Percentiles rank a stretch among this genome's conserved stretches.
These are phyloP conservation scores for Nematocida sp. DNA, from an alignment of 371 early-diverging fungal species.

Conservation along the genomic window DNA sequence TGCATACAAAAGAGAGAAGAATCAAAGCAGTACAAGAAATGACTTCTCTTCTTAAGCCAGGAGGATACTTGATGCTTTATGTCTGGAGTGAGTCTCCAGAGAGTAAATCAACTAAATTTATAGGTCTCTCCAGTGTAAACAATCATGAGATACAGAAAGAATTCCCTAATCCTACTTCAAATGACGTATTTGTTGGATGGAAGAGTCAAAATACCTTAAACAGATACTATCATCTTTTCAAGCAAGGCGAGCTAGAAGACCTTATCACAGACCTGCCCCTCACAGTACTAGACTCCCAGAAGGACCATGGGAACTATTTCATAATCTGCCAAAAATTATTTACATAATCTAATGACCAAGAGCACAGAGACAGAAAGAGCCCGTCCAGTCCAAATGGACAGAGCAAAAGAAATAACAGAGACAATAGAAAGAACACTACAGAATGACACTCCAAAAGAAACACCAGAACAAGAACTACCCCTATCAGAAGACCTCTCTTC, in stretches of 20 bases:
- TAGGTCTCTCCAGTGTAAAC: constrained; percentile 13
- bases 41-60: constrained; percentile 37
- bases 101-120: constrained; percentile 54
- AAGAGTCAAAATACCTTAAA: constrained; percentile 44
- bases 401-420: not conserved
- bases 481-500: constrained; percentile 4
- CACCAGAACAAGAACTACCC: not conserved
- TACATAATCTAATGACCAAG: not conserved
- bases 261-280: not conserved
- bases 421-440: not conserved
- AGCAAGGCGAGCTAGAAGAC: constrained; percentile 35
- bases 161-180: not conserved
- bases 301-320: constrained; percentile 49
- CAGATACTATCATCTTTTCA: constrained; percentile 62
- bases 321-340: constrained; percentile 17
- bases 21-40: constrained; percentile 46
- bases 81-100: constrained; percentile 60
- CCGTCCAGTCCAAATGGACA: not conserved
- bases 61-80: constrained; percentile 57
- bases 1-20: constrained; percentile 57
- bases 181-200: constrained; percentile 61
- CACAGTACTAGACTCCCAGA: constrained; percentile 17
- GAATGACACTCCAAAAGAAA: too few species aligned
- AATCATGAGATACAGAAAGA: not conserved
- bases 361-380: not conserved